Percentiles rank a stretch among this genome's conserved stretches.
These are phyloP conservation scores for Didymella sp. DNA, from an alignment of 2,329 filamentous ascomycete genomes.

Conservation along the genomic window DNA sequence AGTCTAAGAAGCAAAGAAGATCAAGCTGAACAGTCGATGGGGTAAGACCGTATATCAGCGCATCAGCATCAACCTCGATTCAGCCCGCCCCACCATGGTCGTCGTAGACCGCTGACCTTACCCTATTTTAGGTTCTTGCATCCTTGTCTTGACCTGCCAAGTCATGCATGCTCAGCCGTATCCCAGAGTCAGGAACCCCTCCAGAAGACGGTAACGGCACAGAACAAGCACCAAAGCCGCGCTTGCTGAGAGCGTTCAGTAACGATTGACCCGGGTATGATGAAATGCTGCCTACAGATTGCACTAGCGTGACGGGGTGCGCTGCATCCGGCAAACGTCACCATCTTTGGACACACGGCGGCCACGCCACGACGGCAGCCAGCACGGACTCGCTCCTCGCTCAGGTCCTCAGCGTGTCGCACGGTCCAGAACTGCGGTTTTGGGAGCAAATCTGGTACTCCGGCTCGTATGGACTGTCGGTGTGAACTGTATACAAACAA, in stretches of 20 bases:
- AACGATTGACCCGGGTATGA: constrained; percentile 5
- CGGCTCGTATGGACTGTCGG: constrained; percentile 1
- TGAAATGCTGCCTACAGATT: constrained; percentile 3
- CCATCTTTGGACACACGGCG: not conserved
- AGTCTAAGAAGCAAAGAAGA: constrained; percentile 1
- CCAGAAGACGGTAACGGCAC: constrained; percentile 1
- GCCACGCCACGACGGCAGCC: constrained; percentile 11
- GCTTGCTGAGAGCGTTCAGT: not conserved
- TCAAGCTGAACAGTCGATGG: constrained; percentile 7
- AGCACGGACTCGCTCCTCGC: constrained; percentile 12
- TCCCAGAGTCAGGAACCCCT: constrained; percentile 1
- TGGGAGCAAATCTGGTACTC: constrained; percentile 2
- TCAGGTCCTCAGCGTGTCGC: constrained; percentile 5
- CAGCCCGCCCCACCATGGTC: constrained; percentile 11
- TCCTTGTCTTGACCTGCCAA: constrained; percentile 15
- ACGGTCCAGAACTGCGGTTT: constrained; percentile 6
- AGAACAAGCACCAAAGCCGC: constrained; percentile 3
- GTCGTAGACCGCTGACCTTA: constrained; percentile 2
- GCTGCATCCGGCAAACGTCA: constrained; percentile 11
- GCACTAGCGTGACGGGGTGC: not conserved
- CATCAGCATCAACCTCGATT: constrained; percentile 9
- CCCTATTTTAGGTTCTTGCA: not conserved
- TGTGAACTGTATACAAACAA: not conserved
- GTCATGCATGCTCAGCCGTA: constrained; percentile 9
- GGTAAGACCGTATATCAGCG: constrained; percentile 12